These are phyloP conservation scores for Euphorbia corollata DNA, from an alignment of 441 rosid species.

Conservation along the genomic window DNA sequence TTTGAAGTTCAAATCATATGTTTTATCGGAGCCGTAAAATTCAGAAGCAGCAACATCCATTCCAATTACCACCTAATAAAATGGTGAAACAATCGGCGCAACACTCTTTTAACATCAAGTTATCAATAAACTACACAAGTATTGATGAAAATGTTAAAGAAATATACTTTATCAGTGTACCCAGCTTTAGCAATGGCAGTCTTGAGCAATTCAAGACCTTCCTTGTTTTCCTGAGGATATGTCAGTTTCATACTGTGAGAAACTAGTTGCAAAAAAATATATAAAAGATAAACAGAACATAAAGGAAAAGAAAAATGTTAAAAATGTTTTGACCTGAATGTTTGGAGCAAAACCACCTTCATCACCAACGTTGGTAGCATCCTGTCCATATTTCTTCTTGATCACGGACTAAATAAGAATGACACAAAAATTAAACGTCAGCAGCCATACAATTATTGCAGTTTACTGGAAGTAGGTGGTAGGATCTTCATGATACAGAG, in stretches of 20 bases:
- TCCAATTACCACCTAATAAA: slow-evolving; percentile 77
- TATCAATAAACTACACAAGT: not conserved
- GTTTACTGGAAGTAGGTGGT: not conserved
- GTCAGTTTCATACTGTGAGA: slow-evolving; percentile 11
- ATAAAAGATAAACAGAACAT: not conserved
- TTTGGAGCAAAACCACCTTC: slow-evolving; percentile 99
- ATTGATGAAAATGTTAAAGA: not conserved
- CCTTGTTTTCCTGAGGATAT: slow-evolving; percentile 76
- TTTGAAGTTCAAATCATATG: slow-evolving; percentile 91
- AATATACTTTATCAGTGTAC: slow-evolving; percentile 70
- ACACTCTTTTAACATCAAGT: not conserved
- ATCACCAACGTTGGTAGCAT: slow-evolving; percentile 95
- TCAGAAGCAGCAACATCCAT: slow-evolving; percentile 99
- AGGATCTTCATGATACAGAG: not conserved
- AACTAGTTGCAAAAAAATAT: slow-evolving; percentile 2
- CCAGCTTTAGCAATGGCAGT: slow-evolving; percentile 93
- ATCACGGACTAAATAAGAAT: slow-evolving; percentile 54
- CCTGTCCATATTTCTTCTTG: slow-evolving; percentile 94
- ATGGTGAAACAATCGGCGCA: slow-evolving; percentile 4
- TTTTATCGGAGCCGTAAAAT: slow-evolving; percentile 65
- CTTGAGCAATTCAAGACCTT: slow-evolving; percentile 92
- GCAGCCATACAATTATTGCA: not conserved
- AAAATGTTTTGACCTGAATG: slow-evolving; percentile 52
- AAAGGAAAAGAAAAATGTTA: not conserved
- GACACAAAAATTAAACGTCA: not conserved